Evolutionary conservation across 495 filamentous ascomycete species (phyloP), one percentile per base, ranked within the genome.

Genomic region (Daldinia childiae): DNA sequence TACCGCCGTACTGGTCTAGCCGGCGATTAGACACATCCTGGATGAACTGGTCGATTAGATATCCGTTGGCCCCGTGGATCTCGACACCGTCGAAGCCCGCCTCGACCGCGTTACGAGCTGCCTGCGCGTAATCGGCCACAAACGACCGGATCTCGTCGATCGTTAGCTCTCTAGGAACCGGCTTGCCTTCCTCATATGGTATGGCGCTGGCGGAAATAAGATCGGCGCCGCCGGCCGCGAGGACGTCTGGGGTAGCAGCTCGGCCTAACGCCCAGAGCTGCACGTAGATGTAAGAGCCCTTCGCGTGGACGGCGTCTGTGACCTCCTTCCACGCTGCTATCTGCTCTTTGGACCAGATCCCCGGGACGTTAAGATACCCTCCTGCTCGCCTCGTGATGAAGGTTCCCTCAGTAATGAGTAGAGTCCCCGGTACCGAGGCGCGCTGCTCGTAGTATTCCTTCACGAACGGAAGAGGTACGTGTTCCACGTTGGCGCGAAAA

Each of bases 21-120:
- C 91, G 86, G 67, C 82, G 71, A 78, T 93, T 93, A 66, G 75
- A 79, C 6, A 71, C 77, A 63, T 89, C 87, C 68, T 90, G 89
- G 11, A 80, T 81, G 76, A 93, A 93, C 73, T 93, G 91, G 71
- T 93, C 90, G 58, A 91, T 77, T 52, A 93, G 77, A 71, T 91
- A 93, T 4, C 91, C 91, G 69, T 93, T 92, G 0, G 89, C 90
- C 17, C 80, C 87, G 74, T 92, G 90, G 62, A 92, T 82, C 77
- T 93, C 91, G 12, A 93, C 90, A 24, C 90, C 91, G 71, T 92
- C 91, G 62, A 92, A 93, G 11, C 91, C 91, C 0, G 89, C 90
- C 1, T 80, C 80, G 24, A 91, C 79, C 1, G 88, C 88, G 48
- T 87, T 88, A 54, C 82, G 78, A 6, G 90, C 83, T 4, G 88